Evolutionary conservation across 2,329 filamentous ascomycete species (phyloP).

Genomic region (Aureobasidium subglaciale): DNA sequence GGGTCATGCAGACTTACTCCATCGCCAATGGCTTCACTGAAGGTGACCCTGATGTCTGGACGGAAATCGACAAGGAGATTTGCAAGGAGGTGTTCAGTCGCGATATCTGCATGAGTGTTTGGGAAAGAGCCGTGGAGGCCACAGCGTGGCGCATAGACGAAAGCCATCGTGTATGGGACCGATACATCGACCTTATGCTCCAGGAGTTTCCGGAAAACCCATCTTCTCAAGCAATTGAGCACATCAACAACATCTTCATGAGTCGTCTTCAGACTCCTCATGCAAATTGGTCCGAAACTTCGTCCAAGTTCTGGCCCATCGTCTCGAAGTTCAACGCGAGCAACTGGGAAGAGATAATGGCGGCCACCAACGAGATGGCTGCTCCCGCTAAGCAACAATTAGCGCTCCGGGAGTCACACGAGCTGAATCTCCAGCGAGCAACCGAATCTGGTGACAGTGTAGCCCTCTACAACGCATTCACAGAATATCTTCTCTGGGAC

Average conservation of each 20-base stretch:
- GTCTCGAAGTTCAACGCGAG: constrained; percentile 58
- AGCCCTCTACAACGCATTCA: constrained; percentile 47
- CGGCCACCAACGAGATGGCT: constrained; percentile 56
- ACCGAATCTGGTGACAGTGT: constrained; percentile 49
- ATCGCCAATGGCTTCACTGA: constrained; percentile 55
- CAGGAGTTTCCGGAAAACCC: constrained; percentile 56
- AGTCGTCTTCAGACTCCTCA: constrained; percentile 68
- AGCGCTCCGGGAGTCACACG: constrained; percentile 58
- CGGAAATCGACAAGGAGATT: constrained; percentile 61
- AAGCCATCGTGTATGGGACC: constrained; percentile 73
- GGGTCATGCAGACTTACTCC: constrained; percentile 64
- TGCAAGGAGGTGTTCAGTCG: constrained; percentile 67
- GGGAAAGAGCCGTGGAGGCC: constrained; percentile 63
- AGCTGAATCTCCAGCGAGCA: constrained; percentile 58
- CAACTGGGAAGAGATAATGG: constrained; percentile 68
- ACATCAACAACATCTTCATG: constrained; percentile 62
- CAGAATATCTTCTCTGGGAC: constrained; percentile 82
- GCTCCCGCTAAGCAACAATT: constrained; percentile 58
- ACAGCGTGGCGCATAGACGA: constrained; percentile 69
- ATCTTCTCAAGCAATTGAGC: constrained; percentile 51
- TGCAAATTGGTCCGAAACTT: constrained; percentile 66
- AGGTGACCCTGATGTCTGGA: constrained; percentile 36
- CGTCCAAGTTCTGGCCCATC: constrained; percentile 67
- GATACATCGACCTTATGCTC: constrained; percentile 65
- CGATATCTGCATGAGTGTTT: constrained; percentile 58